Base-by-base conservation (phyloP, 331 rosid species). In the Pyrus hybrid region DNA sequence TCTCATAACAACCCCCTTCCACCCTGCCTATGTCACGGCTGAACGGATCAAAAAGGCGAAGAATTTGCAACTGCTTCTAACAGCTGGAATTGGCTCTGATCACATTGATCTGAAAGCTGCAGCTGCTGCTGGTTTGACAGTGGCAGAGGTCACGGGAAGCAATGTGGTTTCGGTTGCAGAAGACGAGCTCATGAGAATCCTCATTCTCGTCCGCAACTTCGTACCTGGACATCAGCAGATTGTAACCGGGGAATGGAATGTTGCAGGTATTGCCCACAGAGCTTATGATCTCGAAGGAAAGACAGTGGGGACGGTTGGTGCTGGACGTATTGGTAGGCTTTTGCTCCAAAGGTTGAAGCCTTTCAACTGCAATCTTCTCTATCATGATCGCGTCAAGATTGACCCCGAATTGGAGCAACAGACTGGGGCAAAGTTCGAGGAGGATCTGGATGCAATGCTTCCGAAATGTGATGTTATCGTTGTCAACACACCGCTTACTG, bases 281-380 rank as follows among this genome's bases (percentile, higher is more conserved):
- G 90, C 97, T 70, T 92, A 95, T 72, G 99, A 95, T 83, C 93
- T 95, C n/a, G 97, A 94, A 80, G 97, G 97, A n/a, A 95, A 95
- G 87, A 92, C 99, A 0, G 71, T 95, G 14, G 99, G 97, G 66
- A 95, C 99, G 0, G 87, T 95, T 56, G 99, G 99, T 8, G 95
- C 97, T 13, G 99, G 99, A 20, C 70, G 97, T 22, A 94, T 94
- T 18, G 97, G 99, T 47, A 88, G 18, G 82, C 99, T 94, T 67
- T 80, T 94, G 57, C 91, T 94, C 21, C 99, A 94, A 63, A 88
- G 99, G 80, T 75, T 94, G 91, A 92, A 86, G 47, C 97, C 99
- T 61, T 94, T 94, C 77, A 92, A 89, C 77, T 92, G 97, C 73
- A 86, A 89, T 74, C 92, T 92, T 73, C 86, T 94, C 18, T 94